Evolutionary conservation across 805 yeast genomes (phyloP), one percentile per base, ranked within the genome.

Genomic region (Candida saitoana): DNA sequence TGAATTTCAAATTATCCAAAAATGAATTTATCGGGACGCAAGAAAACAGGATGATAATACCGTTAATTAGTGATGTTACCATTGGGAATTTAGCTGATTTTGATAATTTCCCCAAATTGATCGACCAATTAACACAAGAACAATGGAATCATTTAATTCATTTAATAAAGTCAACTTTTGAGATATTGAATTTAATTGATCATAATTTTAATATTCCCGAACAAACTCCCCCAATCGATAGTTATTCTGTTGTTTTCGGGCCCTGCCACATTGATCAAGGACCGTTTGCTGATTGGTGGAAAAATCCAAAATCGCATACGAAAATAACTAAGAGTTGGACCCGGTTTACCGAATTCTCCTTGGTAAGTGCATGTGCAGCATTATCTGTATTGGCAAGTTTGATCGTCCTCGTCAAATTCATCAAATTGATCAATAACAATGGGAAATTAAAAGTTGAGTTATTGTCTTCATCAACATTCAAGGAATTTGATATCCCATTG

Each of bases 1-100:
- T 74, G 30, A 43, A 67, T 25, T 68, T 74, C 48, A 57, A 58
- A 31, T 65, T 69, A 15, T 61, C 57, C 44, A 56, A 57, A 43
- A 43, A 63, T 18, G 25, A 34, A 15, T 40, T 33, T 18, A 41
- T 30, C 22, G 20, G 35, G 14, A 36, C 33, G 6, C 14, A 16
- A 9, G 41, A 24, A 11, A 36, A 33, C 8, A 22, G 18, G 14
- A 11, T 16, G 15, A 29, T 36, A n/a, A 35, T 43, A n/a, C 41
- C 52, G 8, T 40, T 48, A 16, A 36, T 52, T 2, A 56, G 55
- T 25, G 48, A 54, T 27, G 42, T 54, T 11, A 41, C 57, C 16
- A 45, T 62, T 39, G 50, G 52, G 33, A 56, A 56, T 36, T 42
- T 59, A n/a, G 49, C 61, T 1, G 38, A 44, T 18, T 40, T 49